A percentile compares a stretch with the other conserved stretches of the same genome.
phyloP scores from a whole-genome alignment of 2,329 filamentous ascomycete genomes.

The Beauveria pseudobassiana region DNA sequence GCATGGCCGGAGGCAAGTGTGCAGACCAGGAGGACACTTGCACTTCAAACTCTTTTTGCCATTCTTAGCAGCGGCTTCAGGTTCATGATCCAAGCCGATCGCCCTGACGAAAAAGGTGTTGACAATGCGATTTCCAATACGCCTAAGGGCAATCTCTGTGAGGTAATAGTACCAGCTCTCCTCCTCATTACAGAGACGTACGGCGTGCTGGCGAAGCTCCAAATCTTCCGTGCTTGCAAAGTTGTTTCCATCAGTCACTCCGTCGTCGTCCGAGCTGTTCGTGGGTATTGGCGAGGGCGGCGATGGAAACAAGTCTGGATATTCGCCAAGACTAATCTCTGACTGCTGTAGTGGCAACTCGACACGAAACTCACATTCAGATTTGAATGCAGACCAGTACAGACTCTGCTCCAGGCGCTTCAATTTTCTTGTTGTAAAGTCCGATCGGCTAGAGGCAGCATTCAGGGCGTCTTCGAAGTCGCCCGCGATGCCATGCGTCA shows the following conservation, averaged over 20 bases:
- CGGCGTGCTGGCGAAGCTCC: slow-evolving; percentile 15
- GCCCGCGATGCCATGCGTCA: slow-evolving; percentile 14
- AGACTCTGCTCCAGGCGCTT: slow-evolving; percentile 30
- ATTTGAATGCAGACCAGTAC: slow-evolving; percentile 37
- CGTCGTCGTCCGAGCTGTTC: not conserved
- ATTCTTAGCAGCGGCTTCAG: slow-evolving; percentile 16
- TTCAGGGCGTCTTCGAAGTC: slow-evolving; percentile 11
- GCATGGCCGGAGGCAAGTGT: slow-evolving; percentile 15
- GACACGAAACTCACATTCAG: slow-evolving; percentile 33
- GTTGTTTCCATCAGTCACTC: not conserved
- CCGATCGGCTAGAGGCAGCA: slow-evolving; percentile 3
- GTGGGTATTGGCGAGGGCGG: slow-evolving; percentile 17
- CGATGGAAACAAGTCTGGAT: slow-evolving; percentile 24
- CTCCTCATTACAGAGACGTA: slow-evolving; percentile 21
- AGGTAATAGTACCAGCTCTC: slow-evolving; percentile 37
- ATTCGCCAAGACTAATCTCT: slow-evolving; percentile 26
- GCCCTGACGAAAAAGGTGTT: slow-evolving; percentile 19
- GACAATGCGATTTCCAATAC: slow-evolving; percentile 33
- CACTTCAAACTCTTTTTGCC: slow-evolving; percentile 18
- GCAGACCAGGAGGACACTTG: slow-evolving; percentile 19
- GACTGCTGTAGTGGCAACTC: slow-evolving; percentile 30
- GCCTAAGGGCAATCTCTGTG: slow-evolving; percentile 33
- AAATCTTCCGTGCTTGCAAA: slow-evolving; percentile 11
- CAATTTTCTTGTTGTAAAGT: slow-evolving; percentile 11
- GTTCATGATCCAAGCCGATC: slow-evolving; percentile 14